These are phyloP conservation scores for Phaeodactylum tricornutum DNA, from an alignment of 108 stramenopile genomes.

Conservation along the genomic window DNA sequence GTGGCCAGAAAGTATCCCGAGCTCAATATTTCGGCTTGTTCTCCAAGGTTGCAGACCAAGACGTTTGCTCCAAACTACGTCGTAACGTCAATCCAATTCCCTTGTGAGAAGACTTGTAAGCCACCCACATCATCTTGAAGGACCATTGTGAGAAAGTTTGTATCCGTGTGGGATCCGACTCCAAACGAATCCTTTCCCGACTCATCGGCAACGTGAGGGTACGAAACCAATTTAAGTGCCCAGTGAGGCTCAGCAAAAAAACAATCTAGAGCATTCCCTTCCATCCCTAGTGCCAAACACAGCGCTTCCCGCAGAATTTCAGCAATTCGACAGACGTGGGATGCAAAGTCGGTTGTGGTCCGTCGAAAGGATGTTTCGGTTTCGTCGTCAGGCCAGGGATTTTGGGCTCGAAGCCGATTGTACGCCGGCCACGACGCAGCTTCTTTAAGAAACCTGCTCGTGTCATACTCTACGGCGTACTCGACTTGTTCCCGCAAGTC, in stretches of 20 bases:
- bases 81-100: slow-evolving; percentile 43
- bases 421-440: slow-evolving; percentile 12
- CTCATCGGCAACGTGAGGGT: slow-evolving; percentile 24
- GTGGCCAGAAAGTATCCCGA: slow-evolving; percentile 56
- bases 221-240: slow-evolving; percentile 50
- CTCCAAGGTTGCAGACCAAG: slow-evolving; percentile 60
- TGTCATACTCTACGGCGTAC: slow-evolving; percentile 33
- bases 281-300: slow-evolving; percentile 37
- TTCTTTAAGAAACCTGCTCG: background rate
- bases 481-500: slow-evolving; percentile 65
- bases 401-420: slow-evolving; percentile 28
- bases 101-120: slow-evolving; percentile 45
- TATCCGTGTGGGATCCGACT: slow-evolving; percentile 61
- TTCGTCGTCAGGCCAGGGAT: slow-evolving; percentile 45
- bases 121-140: slow-evolving; percentile 41
- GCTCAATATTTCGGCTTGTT: slow-evolving; percentile 42
- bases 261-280: slow-evolving; percentile 10
- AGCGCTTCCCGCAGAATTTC: slow-evolving; percentile 40
- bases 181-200: slow-evolving; percentile 17
- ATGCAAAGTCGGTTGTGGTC: slow-evolving; percentile 22
- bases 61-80: slow-evolving; percentile 2
- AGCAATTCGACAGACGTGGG: slow-evolving; percentile 26
- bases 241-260: slow-evolving; percentile 34
- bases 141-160: slow-evolving; percentile 52
- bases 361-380: slow-evolving; percentile 35